Conservation (phyloP, 345 rosid species). For the Lenwebbia sp. region DNA sequence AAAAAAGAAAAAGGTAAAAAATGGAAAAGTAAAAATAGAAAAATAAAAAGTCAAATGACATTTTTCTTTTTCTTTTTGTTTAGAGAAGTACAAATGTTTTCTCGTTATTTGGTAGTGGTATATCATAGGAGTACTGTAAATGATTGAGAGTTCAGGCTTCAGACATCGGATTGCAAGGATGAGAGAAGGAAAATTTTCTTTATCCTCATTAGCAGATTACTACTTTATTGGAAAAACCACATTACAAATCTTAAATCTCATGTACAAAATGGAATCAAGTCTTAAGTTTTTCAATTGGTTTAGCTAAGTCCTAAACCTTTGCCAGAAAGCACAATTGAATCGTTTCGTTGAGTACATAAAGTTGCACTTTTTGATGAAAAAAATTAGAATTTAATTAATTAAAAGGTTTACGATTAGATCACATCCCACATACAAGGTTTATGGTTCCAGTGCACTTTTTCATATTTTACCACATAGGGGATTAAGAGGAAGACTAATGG, state of each 20-base stretch:
- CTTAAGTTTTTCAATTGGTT: too few species aligned
- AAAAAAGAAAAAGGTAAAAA: too few species aligned
- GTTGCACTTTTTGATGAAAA: not conserved
- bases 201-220: too few species aligned
- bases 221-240: not conserved
- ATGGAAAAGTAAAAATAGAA: too few species aligned
- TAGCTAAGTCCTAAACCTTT: not conserved
- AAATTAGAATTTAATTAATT: too few species aligned
- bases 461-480: not conserved
- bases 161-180: not conserved
- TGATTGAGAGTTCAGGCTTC: not conserved
- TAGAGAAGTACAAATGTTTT: too few species aligned
- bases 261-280: not conserved
- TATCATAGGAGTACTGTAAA: too few species aligned
- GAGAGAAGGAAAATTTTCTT: not conserved
- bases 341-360: too few species aligned
- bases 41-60: not conserved
- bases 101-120: too few species aligned
- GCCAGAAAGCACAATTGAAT: too few species aligned
- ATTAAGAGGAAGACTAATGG: not conserved
- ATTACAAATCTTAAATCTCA: not conserved
- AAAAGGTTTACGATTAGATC: too few species aligned
- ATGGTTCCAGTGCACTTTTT: not conserved
- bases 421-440: not conserved
- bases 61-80: too few species aligned